Conservation (phyloP, 352 stramenopile species). For the Globisporangium parvum region DNA sequence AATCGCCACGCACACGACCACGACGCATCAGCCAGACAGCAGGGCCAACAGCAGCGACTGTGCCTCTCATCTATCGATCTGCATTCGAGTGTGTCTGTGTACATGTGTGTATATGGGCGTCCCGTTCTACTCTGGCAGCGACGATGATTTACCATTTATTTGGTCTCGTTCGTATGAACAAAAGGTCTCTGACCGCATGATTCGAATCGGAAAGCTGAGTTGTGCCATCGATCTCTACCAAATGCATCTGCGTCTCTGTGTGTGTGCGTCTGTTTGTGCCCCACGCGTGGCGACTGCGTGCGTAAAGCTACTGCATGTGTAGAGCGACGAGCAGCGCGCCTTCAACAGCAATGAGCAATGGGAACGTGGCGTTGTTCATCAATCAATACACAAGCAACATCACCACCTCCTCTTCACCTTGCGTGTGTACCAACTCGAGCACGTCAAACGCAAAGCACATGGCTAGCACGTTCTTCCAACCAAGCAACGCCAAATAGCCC, state of each 20-base stretch:
- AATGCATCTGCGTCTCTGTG: neutral
- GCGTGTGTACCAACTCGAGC: too few relatives aligned
- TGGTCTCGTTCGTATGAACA: constrained; percentile 61
- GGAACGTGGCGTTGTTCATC: too few relatives aligned
- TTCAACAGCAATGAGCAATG: too few relatives aligned
- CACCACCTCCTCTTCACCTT: too few relatives aligned
- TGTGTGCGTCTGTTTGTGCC: too few relatives aligned
- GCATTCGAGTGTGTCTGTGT: neutral
- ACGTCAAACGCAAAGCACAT: too few relatives aligned
- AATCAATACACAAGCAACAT: too few relatives aligned
- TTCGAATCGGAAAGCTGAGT: constrained; percentile 56
- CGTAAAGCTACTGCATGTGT: too few relatives aligned
- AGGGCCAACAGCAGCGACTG: neutral
- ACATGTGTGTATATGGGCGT: constrained; percentile 6
- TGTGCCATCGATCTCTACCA: constrained; percentile 17
- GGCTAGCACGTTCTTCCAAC: too few relatives aligned
- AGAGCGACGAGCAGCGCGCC: too few relatives aligned
- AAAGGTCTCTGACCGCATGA: constrained; percentile 23
- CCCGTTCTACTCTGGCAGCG: constrained; percentile 11
- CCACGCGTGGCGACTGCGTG: too few relatives aligned
- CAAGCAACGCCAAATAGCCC: too few relatives aligned
- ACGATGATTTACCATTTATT: constrained; percentile 62
- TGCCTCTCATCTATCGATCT: neutral
- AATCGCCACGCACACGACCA: neutral
- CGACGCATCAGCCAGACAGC: neutral